Conservation (phyloP, 2,329 filamentous ascomycete genomes). For the Fusarium pseudonygamai region DNA sequence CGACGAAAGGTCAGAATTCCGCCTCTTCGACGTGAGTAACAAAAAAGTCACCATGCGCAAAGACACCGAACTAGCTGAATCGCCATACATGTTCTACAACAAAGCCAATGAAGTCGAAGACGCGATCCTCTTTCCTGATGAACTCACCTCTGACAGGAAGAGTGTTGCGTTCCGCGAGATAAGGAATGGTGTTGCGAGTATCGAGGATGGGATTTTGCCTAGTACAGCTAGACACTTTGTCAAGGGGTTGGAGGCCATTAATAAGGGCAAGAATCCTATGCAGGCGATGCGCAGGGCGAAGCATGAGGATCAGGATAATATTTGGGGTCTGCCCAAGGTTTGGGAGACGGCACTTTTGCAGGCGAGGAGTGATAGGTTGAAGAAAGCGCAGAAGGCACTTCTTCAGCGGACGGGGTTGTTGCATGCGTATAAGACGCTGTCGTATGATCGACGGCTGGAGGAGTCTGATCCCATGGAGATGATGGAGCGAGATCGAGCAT, state of each 20-base stretch:
- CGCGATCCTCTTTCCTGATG: conserved; percentile 41
- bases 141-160: conserved; percentile 17
- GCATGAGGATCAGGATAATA: conserved; percentile 15
- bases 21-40: conserved; percentile 15
- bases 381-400: background rate
- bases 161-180: conserved; percentile 37
- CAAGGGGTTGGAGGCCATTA: conserved; percentile 23
- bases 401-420: conserved; percentile 19
- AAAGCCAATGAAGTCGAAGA: conserved; percentile 38
- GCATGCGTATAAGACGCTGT: background rate
- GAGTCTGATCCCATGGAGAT: conserved; percentile 27
- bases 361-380: background rate
- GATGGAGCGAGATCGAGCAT: conserved; percentile 41
- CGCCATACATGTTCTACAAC: conserved; percentile 42
- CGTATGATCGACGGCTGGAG: conserved; percentile 4
- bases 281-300: background rate
- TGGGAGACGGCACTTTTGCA: conserved; percentile 37
- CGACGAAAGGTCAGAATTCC: conserved; percentile 29
- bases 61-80: background rate
- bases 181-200: conserved; percentile 33
- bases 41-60: conserved; percentile 1
- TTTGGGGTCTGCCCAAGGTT: conserved; percentile 37
- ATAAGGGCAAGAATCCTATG: conserved; percentile 11
- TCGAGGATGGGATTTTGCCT: conserved; percentile 26
- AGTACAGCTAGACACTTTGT: conserved; percentile 10